Evolutionary conservation across 768 basidiomycete species (phyloP).

Genomic region (Favolaschia claudopus): DNA sequence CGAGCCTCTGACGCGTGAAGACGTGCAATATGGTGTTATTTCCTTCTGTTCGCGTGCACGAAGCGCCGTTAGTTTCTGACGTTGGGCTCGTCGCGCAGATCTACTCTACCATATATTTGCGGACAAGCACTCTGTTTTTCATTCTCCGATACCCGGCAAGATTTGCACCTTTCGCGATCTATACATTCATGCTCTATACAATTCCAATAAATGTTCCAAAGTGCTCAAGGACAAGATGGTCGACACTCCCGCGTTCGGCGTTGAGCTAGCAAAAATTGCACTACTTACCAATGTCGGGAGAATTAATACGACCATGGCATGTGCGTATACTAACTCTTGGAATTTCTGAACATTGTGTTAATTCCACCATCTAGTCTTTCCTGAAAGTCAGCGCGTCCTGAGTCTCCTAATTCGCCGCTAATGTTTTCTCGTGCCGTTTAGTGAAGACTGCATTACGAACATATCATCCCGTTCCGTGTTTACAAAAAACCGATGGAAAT

Average conservation of each 20-base stretch:
- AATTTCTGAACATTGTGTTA: slow-evolving; percentile 16
- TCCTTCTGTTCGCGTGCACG: not conserved
- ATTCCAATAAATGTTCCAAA: slow-evolving; percentile 86
- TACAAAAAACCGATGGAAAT: slow-evolving; percentile 89
- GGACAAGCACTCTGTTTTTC: slow-evolving; percentile 73
- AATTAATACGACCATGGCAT: slow-evolving; percentile 93
- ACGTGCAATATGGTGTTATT: slow-evolving; percentile 72
- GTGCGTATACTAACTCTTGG: slow-evolving; percentile 48
- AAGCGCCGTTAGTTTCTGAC: not conserved
- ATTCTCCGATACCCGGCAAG: slow-evolving; percentile 62
- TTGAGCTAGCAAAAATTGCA: slow-evolving; percentile 84
- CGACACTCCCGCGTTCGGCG: slow-evolving; percentile 78
- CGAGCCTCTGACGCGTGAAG: slow-evolving; percentile 82
- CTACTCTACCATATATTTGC: slow-evolving; percentile 82
- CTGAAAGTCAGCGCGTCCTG: slow-evolving; percentile 58
- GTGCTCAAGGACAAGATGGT: slow-evolving; percentile 89
- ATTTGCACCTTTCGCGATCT: slow-evolving; percentile 79
- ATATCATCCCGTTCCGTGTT: slow-evolving; percentile 89
- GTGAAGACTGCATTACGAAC: slow-evolving; percentile 89
- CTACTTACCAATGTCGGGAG: slow-evolving; percentile 89
- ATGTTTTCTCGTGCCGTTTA: not conserved
- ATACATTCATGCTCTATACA: slow-evolving; percentile 82
- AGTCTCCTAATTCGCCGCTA: not conserved
- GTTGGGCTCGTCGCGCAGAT: slow-evolving; percentile 39
- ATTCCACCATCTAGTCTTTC: slow-evolving; percentile 68